phyloP scores from a whole-genome alignment of 169 alveolate genomes.

The Cryptosporidium sp. region DNA sequence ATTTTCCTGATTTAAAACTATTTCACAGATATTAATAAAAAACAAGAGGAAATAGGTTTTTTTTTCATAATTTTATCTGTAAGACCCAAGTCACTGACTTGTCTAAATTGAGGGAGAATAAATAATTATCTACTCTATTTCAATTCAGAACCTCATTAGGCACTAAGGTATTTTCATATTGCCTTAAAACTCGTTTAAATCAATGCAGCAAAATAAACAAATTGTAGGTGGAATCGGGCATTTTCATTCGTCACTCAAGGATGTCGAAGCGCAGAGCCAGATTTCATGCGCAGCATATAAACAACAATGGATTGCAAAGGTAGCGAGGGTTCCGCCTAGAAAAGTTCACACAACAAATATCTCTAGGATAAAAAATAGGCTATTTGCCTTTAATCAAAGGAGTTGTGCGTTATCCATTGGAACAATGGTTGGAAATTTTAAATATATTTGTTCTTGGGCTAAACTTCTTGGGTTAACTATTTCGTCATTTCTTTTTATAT shows the following conservation, averaged over 20 bases:
- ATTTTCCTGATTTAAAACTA: neutral
- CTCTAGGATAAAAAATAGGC: slow-evolving; percentile 45
- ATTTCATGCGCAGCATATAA: slow-evolving; percentile 6
- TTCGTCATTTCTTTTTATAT: slow-evolving; percentile 27
- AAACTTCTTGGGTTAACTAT: slow-evolving; percentile 42
- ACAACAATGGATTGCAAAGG: slow-evolving; percentile 55
- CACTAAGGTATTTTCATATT: neutral
- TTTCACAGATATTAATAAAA: neutral
- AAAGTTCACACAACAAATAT: slow-evolving; percentile 51
- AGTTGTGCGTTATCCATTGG: slow-evolving; percentile 60
- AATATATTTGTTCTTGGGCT: slow-evolving; percentile 51
- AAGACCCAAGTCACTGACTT: neutral
- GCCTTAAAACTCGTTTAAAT: neutral
- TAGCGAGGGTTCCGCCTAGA: slow-evolving; percentile 59
- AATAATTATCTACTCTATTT: neutral
- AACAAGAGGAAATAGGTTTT: neutral
- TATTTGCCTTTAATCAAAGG: slow-evolving; percentile 70
- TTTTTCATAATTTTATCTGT: neutral
- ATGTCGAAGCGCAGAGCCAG: neutral
- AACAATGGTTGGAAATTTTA: slow-evolving; percentile 66
- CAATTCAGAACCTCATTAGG: neutral
- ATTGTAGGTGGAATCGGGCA: slow-evolving; percentile 10
- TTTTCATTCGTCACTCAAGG: neutral
- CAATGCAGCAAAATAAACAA: slow-evolving; percentile 41
- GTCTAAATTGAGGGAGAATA: too few relatives aligned